Base-by-base conservation (phyloP, 257 asterid species). In the Paraleonurus japonicus region DNA sequence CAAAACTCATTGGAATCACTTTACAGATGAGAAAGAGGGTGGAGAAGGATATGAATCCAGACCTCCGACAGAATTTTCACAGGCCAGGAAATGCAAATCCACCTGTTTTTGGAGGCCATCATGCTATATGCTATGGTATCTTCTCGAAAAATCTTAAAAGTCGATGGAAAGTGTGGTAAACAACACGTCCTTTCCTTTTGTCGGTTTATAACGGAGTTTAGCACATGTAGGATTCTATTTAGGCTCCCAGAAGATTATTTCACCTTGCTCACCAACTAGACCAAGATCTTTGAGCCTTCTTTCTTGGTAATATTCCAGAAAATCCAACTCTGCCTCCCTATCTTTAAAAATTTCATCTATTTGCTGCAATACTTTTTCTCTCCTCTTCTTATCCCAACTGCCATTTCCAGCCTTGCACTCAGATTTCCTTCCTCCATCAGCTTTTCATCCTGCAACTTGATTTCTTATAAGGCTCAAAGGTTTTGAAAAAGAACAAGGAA, bases 201-300 rank as follows among this genome's bases (percentile, higher is more conserved):
- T 61, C 57, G 22, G 73, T 64, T 50, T 26, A 71, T 10, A 57
- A 58, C 50, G 55, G 57, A 45, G 17, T 67, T 33, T n/a, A 51
- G 73, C 33, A 15, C 17, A 11, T 19, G 37, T 65, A 13, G 20
- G 12, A 22, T 19, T 75, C 79, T 85, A 85, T 76, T 85, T 86
- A 43, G 92, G 89, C 72, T 95, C 99, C 98, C 99, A 95, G 82
- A 89, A 92, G 76, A 95, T 92, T 7, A 95, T 89, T 11, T 95
- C 99, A 67, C 98, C 98, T 85, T 92, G 96, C 63, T 95, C 95
- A 50, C 99, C 99, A 55, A 89, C 95, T n/a, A 94, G 82, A 67
- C 95, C 98, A 77, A 89, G 98, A 83, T 89, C 95, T 69, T 95
- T 92, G 50, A 88, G 90, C 85, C 99, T 81, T 74, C 97, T 85